Conservation (phyloP, 768 basidiomycete species). For the Clavaria fumosa region DNA sequence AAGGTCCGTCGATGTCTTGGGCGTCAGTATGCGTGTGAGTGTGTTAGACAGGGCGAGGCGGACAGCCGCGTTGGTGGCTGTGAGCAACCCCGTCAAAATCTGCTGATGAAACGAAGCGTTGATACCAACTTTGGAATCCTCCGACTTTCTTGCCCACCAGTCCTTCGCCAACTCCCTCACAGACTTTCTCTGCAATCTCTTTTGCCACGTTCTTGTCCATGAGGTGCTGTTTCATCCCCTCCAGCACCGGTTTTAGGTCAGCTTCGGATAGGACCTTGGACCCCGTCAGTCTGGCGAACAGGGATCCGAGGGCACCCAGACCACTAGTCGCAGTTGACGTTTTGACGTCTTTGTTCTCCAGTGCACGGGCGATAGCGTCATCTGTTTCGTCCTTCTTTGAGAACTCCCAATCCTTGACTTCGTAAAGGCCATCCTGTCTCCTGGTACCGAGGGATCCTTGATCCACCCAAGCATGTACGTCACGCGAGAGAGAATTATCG, state of each 20-base stretch:
- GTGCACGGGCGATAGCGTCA: slow-evolving; percentile 43
- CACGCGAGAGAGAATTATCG: slow-evolving; percentile 39
- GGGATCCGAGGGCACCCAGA: slow-evolving; percentile 51
- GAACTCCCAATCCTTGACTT: slow-evolving; percentile 74
- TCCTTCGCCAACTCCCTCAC: slow-evolving; percentile 82
- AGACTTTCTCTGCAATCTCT: slow-evolving; percentile 89
- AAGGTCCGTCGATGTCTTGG: slow-evolving; percentile 94
- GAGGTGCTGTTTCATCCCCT: slow-evolving; percentile 92
- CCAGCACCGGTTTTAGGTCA: slow-evolving; percentile 77
- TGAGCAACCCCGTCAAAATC: slow-evolving; percentile 4
- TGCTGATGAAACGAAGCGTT: slow-evolving; percentile 8
- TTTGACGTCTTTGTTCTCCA: slow-evolving; percentile 28
- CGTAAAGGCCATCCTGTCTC: slow-evolving; percentile 51
- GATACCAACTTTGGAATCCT: slow-evolving; percentile 59
- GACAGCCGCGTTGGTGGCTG: slow-evolving; percentile 77
- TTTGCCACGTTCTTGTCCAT: slow-evolving; percentile 99
- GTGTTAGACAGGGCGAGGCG: slow-evolving; percentile 69
- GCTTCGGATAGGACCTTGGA: slow-evolving; percentile 67
- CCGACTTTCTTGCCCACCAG: slow-evolving; percentile 86
- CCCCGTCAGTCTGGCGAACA: slow-evolving; percentile 78
- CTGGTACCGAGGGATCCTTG: slow-evolving; percentile 62
- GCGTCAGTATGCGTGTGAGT: slow-evolving; percentile 86
- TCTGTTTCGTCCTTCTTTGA: slow-evolving; percentile 27
- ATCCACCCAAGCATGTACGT: slow-evolving; percentile 52
- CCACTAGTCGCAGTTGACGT: slow-evolving; percentile 26